Conservation (phyloP, 495 filamentous ascomycete species). For the Neurospora sp. region DNA sequence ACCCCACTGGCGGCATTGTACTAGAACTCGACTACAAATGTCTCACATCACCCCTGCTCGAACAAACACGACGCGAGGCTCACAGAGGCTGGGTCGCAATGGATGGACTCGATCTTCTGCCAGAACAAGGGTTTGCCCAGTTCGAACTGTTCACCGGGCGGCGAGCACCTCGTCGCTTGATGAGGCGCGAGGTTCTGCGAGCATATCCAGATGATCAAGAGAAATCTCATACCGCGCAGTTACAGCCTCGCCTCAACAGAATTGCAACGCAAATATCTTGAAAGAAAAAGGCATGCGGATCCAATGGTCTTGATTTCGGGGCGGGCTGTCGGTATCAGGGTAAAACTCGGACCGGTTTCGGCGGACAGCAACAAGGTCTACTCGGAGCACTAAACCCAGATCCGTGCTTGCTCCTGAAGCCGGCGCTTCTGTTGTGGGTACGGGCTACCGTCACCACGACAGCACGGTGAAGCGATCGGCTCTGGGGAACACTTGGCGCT, state of each 20-base stretch:
- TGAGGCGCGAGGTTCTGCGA: slow-evolving; percentile 56
- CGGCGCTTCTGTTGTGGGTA: not conserved
- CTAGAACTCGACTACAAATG: slow-evolving; percentile 65
- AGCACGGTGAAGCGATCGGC: not conserved
- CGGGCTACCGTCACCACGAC: not conserved
- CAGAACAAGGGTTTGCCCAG: slow-evolving; percentile 68
- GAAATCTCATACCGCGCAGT: slow-evolving; percentile 15
- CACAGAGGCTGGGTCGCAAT: slow-evolving; percentile 59
- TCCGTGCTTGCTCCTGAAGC: not conserved
- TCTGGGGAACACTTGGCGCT: not conserved
- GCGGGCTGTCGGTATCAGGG: not conserved
- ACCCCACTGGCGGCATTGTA: slow-evolving; percentile 61
- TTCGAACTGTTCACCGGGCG: slow-evolving; percentile 69
- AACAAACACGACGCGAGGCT: slow-evolving; percentile 51
- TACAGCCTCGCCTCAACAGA: slow-evolving; percentile 23
- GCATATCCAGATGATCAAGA: slow-evolving; percentile 33
- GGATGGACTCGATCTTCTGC: slow-evolving; percentile 62
- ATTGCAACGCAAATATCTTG: slow-evolving; percentile 14
- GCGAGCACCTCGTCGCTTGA: slow-evolving; percentile 56
- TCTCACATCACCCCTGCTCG: slow-evolving; percentile 52
- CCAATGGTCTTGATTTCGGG: not conserved
- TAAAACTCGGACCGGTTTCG: not conserved
- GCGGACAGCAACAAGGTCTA: not conserved
- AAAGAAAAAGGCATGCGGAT: not conserved
- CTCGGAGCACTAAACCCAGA: not conserved